phyloP scores from a whole-genome alignment of 108 stramenopile genomes.

The Stephanodiscus triporus region DNA sequence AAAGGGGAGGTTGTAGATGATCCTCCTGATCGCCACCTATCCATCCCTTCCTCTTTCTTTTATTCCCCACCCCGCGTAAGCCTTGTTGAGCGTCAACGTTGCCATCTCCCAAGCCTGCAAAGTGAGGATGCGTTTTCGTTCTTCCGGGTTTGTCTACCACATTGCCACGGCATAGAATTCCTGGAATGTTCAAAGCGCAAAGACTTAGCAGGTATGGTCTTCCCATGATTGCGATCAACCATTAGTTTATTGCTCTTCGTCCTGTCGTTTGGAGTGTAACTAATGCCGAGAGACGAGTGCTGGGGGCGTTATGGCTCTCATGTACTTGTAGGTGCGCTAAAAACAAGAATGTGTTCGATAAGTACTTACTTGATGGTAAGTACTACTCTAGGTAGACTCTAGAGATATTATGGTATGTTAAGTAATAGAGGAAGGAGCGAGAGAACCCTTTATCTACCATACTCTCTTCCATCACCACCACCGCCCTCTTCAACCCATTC shows the following conservation, averaged over 20 bases:
- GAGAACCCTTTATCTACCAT: too few species aligned
- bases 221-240: not conserved
- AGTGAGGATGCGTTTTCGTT: constrained; percentile 38
- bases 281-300: too few species aligned
- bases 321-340: too few species aligned
- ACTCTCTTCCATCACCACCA: too few species aligned
- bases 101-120: constrained; percentile 74
- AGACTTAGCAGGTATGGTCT: not conserved
- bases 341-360: too few species aligned
- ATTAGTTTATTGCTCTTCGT: not conserved
- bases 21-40: constrained; percentile 10
- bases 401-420: too few species aligned
- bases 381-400: too few species aligned
- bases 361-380: too few species aligned
- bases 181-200: not conserved
- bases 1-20: constrained; percentile 6
- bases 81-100: constrained; percentile 41
- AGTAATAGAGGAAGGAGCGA: too few species aligned
- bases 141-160: not conserved
- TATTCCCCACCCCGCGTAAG: constrained; percentile 27
- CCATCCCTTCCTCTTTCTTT: constrained; percentile 5
- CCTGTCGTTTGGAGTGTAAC: not conserved
- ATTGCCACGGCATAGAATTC: not conserved
- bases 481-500: too few species aligned
- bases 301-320: too few species aligned